phyloP scores from a whole-genome alignment of 78 protist genomes.

The Isochrysis galbana region DNA sequence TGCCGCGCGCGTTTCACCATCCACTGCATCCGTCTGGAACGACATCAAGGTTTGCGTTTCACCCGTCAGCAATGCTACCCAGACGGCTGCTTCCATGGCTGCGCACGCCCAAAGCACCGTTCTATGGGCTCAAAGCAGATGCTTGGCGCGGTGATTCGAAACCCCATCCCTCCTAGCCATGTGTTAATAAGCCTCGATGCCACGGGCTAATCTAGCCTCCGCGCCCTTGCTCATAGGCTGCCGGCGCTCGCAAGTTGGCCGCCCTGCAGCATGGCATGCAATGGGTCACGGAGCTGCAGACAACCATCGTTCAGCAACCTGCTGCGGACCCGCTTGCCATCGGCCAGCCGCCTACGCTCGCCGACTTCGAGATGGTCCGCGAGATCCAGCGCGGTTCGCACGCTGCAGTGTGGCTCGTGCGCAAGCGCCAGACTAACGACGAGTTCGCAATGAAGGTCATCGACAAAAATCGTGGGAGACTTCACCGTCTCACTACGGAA shows the following conservation, averaged over 20 bases:
- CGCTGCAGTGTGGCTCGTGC: neutral
- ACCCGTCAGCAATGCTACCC: too few species aligned
- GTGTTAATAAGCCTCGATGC: too few species aligned
- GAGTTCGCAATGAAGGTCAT: constrained; percentile 3
- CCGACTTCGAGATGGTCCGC: neutral
- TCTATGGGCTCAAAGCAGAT: too few species aligned
- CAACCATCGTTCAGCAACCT: neutral
- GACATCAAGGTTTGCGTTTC: too few species aligned
- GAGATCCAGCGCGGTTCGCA: constrained; percentile 16
- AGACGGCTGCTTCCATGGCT: too few species aligned
- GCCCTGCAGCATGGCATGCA: neutral
- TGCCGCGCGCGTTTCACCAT: neutral
- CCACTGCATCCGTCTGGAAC: neutral
- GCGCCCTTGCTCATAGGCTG: too few species aligned
- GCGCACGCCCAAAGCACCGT: too few species aligned
- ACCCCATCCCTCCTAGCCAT: too few species aligned
- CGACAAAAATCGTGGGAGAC: neutral
- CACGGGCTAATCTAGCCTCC: too few species aligned
- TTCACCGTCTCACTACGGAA: neutral
- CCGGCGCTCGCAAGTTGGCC: neutral
- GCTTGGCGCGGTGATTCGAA: too few species aligned
- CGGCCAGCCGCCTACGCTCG: neutral
- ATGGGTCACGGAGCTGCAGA: neutral
- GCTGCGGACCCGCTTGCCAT: neutral
- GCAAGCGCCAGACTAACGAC: neutral